Conservation (phyloP, 2,329 filamentous ascomycete species). For the Pyricularia sp. region DNA sequence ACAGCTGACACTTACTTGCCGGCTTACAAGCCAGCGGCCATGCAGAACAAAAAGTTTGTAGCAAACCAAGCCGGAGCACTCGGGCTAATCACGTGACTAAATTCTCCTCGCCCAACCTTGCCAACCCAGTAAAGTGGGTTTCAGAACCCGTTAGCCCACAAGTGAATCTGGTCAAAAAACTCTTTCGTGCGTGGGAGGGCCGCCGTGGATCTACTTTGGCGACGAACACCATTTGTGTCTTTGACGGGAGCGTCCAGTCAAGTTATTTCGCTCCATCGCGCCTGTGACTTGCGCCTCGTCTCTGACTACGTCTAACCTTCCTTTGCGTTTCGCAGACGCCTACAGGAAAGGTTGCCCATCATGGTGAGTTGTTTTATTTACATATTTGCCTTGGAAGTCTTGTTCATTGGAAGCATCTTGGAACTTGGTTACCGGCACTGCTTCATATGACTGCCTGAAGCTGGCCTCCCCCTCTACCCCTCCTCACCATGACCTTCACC, state of each 20-base stretch:
- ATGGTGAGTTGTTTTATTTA: slow-evolving; percentile 22
- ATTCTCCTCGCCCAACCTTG: neutral
- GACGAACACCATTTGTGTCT: slow-evolving; percentile 1
- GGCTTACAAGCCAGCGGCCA: neutral
- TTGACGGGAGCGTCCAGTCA: slow-evolving; percentile 6
- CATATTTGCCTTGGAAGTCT: neutral
- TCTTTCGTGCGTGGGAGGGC: neutral
- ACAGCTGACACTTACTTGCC: too few relatives aligned
- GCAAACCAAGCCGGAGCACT: neutral
- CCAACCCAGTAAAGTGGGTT: slow-evolving; percentile 1
- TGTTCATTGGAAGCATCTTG: neutral
- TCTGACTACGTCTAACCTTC: neutral
- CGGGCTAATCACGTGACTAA: neutral
- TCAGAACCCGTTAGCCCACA: slow-evolving; percentile 2
- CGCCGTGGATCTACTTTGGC: neutral
- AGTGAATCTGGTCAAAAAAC: slow-evolving; percentile 3
- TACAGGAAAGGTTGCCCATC: slow-evolving; percentile 38
- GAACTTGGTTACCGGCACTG: neutral
- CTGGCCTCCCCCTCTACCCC: slow-evolving; percentile 2
- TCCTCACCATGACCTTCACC: neutral
- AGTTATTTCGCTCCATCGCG: slow-evolving; percentile 10
- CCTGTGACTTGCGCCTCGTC: slow-evolving; percentile 8
- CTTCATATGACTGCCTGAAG: neutral
- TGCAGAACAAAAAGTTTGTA: neutral
- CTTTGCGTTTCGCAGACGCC: slow-evolving; percentile 2